These are phyloP conservation scores for Dendrocalamus sinicus DNA, from an alignment of 176 grass and related monocot genomes.

Conservation along the genomic window DNA sequence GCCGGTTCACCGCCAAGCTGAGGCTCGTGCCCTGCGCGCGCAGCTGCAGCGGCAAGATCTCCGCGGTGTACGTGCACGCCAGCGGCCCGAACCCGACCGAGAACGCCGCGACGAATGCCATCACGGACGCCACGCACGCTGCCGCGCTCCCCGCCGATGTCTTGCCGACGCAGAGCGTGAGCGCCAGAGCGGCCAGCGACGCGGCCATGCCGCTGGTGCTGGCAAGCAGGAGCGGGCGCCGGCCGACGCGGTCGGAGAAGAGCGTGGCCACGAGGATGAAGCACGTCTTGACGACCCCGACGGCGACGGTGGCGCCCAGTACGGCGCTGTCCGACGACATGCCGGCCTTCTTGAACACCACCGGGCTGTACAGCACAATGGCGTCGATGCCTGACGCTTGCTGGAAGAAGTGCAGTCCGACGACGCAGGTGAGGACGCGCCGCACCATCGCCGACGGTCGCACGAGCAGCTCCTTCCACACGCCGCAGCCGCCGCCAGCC, in stretches of 20 bases:
- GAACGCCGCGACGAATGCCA: constrained; percentile 51
- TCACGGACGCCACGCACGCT: constrained; percentile 34
- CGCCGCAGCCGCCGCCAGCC: not conserved
- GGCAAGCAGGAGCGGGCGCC: constrained; percentile 42
- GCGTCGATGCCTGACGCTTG: constrained; percentile 49
- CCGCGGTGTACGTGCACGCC: constrained; percentile 35
- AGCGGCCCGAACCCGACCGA: constrained; percentile 57
- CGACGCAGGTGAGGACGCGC: constrained; percentile 24
- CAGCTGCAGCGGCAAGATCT: constrained; percentile 57
- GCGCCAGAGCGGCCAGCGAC: not conserved
- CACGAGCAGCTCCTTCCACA: constrained; percentile 46
- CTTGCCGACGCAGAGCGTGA: not conserved
- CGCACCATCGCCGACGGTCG: constrained; percentile 38
- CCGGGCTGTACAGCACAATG: constrained; percentile 46
- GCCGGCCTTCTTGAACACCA: constrained; percentile 48
- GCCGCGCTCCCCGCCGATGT: not conserved
- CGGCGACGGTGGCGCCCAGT: constrained; percentile 43
- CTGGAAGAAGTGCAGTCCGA: constrained; percentile 47
- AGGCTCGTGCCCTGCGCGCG: constrained; percentile 52
- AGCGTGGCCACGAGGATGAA: constrained; percentile 45
- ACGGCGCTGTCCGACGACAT: constrained; percentile 31
- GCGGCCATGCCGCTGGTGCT: constrained; percentile 38
- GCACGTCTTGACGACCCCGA: constrained; percentile 43
- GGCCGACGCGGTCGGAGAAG: constrained; percentile 48
- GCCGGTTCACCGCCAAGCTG: constrained; percentile 50